Evolutionary conservation across 2,329 filamentous ascomycete species (phyloP), one percentile per base, ranked within the genome.

Genomic region (Podosphaera fusca): DNA sequence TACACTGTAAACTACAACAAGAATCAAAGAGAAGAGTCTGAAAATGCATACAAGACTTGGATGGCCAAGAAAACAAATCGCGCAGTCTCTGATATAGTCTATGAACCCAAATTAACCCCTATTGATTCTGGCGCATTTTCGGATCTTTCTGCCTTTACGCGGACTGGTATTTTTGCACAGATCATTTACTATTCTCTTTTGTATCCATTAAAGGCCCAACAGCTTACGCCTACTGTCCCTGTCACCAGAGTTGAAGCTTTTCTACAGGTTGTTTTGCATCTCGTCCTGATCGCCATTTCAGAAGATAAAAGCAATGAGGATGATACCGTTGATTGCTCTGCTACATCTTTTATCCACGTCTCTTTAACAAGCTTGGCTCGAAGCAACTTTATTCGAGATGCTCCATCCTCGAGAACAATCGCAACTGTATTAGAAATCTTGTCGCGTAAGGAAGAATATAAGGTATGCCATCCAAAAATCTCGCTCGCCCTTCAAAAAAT

Each of bases 1-100:
- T 98, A 95, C 68, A 92, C 89, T 65, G 85, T 89, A 5, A 88
- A 96, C 66, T 98, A 95, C 69, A 94, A 82, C 65, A 94, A 95
- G 67, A 98, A 98, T 65, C 90, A 96, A 68, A 80, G 92, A 55
- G 92, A 98, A 66, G 92, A 98, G 68, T 87, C 90, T 0, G 92
- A 98, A 69, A 82, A 79, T 62, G 84, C 88, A 2, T 95, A 92
- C 71, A 87, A 84, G 64, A 83, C 84, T 65, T 84, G 86, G 74
- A 81, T 92, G 73, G 86, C 88, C 9, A 88, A 88, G 71, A 88
- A 85, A 70, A 87, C 84, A 0, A 88, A 89, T 21, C 88, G 89
- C 67, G 75, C 82, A 49, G 72, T 78, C 1, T 81, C 87, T 46
- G 88, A 95, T 56, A 82, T 96, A 59, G 88, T 96, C 2, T 95